phyloP scores from a whole-genome alignment of 2,329 filamentous ascomycete species.

The Colletotrichum sp. region DNA sequence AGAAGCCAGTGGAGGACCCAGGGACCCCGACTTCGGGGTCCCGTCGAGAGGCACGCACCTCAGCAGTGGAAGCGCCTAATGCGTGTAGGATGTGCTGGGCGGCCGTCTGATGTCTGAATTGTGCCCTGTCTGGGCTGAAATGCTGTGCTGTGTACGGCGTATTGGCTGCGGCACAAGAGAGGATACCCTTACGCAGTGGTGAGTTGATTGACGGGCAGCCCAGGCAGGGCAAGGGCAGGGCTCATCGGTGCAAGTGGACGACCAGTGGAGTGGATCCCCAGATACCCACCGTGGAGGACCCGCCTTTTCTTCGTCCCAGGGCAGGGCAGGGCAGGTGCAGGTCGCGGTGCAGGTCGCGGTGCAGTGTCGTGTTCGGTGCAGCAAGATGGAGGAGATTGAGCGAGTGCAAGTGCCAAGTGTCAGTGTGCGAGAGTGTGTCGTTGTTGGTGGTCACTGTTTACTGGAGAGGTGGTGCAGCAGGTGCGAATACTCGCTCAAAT shows the following conservation, averaged over 20 bases:
- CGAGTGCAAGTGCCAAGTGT: not conserved
- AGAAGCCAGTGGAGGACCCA: not conserved
- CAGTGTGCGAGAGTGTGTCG: not conserved
- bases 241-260: not conserved
- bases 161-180: not conserved
- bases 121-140: not conserved
- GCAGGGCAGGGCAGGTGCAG: not conserved
- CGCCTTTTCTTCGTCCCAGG: not conserved
- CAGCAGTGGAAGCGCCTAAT: not conserved
- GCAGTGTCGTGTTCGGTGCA: not conserved
- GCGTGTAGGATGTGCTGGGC: not conserved
- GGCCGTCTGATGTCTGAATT: not conserved
- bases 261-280: slow-evolving; percentile 6
- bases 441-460: not conserved
- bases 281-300: not conserved
- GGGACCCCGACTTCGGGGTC: not conserved
- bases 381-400: not conserved
- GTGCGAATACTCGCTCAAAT: not conserved
- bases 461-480: not conserved
- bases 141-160: not conserved
- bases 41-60: not conserved
- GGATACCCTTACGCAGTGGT: not conserved
- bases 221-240: slow-evolving; percentile 11
- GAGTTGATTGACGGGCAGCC: not conserved
- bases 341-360: not conserved